Evolutionary conservation across 306 rosid species (phyloP).

Genomic region (Mimosa bimucronata): DNA sequence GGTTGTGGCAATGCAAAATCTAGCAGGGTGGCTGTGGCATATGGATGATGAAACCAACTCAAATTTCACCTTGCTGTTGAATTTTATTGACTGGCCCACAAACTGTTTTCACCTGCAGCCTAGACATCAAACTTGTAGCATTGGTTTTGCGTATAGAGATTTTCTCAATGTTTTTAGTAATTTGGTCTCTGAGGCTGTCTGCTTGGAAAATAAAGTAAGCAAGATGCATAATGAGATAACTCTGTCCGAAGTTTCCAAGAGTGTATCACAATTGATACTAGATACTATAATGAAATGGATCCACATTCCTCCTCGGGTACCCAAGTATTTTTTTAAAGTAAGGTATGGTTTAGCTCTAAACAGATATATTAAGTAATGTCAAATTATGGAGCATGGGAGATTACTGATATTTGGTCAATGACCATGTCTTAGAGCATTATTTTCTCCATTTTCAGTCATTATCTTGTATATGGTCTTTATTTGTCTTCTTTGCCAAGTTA

Average conservation of each 20-base stretch:
- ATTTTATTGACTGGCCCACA: constrained; percentile 31
- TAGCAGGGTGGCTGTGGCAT: constrained; percentile 48
- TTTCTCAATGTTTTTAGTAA: constrained; percentile 46
- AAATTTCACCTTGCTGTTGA: constrained; percentile 49
- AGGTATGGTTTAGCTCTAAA: constrained; percentile 49
- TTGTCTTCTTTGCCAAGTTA: not conserved
- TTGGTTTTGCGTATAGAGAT: constrained; percentile 44
- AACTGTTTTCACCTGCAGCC: constrained; percentile 45
- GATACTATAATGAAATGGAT: constrained; percentile 54
- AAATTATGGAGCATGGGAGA: not conserved
- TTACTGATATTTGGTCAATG: not conserved
- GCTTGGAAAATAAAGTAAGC: constrained; percentile 38
- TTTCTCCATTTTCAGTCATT: not conserved
- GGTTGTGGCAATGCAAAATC: constrained; percentile 44
- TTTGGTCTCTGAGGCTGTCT: constrained; percentile 44
- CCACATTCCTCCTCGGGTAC: constrained; percentile 52
- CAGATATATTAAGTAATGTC: not conserved
- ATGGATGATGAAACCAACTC: constrained; percentile 48
- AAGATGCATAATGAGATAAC: constrained; percentile 28
- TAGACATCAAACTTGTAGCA: constrained; percentile 31
- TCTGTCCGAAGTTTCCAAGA: constrained; percentile 36
- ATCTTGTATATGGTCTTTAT: not conserved
- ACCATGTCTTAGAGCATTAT: not conserved
- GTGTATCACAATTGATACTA: constrained; percentile 38
- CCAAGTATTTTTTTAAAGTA: constrained; percentile 58